Conservation (phyloP, 2,329 filamentous ascomycete genomes). For the Sarocladium brachiariae region DNA sequence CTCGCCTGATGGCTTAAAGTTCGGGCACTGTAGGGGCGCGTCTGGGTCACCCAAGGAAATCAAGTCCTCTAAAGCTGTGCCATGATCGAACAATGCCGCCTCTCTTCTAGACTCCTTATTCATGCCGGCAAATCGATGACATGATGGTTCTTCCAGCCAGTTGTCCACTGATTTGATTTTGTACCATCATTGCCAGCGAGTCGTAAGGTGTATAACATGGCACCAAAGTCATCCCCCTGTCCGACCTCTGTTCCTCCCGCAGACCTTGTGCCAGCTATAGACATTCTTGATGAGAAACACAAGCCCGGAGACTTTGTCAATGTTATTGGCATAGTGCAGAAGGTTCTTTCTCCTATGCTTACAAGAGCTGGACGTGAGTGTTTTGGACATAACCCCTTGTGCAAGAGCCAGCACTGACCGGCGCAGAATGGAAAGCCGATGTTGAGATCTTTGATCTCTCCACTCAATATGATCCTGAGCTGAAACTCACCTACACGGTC, state of each 20-base stretch:
- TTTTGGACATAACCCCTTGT: background rate
- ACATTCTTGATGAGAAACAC: constrained; percentile 24
- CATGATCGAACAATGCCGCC: too few relatives aligned
- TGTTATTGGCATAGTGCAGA: constrained; percentile 65
- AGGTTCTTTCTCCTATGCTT: constrained; percentile 46
- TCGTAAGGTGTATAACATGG: too few relatives aligned
- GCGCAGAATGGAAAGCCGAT: constrained; percentile 51
- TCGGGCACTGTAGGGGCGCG: background rate
- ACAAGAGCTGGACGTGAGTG: constrained; percentile 45
- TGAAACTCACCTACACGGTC: background rate
- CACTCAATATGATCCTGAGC: background rate
- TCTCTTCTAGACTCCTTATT: too few relatives aligned
- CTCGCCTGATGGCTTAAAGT: background rate
- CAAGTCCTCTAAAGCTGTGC: too few relatives aligned
- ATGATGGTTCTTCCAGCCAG: background rate
- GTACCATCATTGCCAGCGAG: too few relatives aligned
- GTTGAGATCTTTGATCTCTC: constrained; percentile 52
- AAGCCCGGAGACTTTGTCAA: constrained; percentile 33
- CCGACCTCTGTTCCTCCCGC: background rate
- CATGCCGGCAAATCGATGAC: too few relatives aligned
- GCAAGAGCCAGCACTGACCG: constrained; percentile 2
- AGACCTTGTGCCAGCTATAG: background rate
- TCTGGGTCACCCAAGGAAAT: too few relatives aligned
- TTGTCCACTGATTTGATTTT: too few relatives aligned
- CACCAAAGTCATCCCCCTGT: background rate